These are phyloP conservation scores for Leccinum subspadiceum DNA, from an alignment of 1,284 basidiomycete species.

Conservation along the genomic window DNA sequence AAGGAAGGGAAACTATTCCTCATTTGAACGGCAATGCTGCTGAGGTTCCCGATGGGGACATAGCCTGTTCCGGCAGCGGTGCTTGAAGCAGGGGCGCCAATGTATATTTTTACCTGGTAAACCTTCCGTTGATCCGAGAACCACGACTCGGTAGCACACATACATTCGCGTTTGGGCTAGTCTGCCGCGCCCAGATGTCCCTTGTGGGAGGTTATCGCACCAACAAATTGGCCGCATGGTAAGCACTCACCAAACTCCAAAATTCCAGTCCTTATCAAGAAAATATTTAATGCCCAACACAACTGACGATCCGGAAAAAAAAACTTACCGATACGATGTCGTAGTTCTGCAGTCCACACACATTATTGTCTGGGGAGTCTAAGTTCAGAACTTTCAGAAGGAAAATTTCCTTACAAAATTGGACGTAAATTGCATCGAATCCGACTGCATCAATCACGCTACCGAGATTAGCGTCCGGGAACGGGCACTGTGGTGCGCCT, in stretches of 20 bases:
- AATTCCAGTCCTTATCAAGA: slow-evolving; percentile 48
- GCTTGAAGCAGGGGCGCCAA: slow-evolving; percentile 57
- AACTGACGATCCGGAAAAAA: neutral
- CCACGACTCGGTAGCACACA: neutral
- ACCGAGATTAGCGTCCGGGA: slow-evolving; percentile 58
- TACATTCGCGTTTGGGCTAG: slow-evolving; percentile 54
- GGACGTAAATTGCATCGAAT: slow-evolving; percentile 66
- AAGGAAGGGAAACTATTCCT: slow-evolving; percentile 66
- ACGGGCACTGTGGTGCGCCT: slow-evolving; percentile 62
- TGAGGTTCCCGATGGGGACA: slow-evolving; percentile 46
- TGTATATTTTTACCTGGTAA: slow-evolving; percentile 49
- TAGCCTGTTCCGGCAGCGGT: slow-evolving; percentile 54
- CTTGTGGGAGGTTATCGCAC: slow-evolving; percentile 28
- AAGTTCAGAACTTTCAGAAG: neutral
- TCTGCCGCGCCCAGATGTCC: slow-evolving; percentile 64
- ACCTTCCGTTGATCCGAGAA: slow-evolving; percentile 1
- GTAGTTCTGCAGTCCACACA: slow-evolving; percentile 48
- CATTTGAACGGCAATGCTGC: slow-evolving; percentile 51
- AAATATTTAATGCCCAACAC: neutral
- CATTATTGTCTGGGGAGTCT: slow-evolving; percentile 50
- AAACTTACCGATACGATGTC: slow-evolving; percentile 40
- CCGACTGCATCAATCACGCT: slow-evolving; percentile 50
- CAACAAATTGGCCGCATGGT: neutral
- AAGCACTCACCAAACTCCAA: slow-evolving; percentile 45
- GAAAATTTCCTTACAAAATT: slow-evolving; percentile 42